A percentile compares a stretch with the other conserved stretches of the same genome.
Evolutionary conservation across 1,139 yeast species (phyloP).

Genomic region (Pichia norvegensis): DNA sequence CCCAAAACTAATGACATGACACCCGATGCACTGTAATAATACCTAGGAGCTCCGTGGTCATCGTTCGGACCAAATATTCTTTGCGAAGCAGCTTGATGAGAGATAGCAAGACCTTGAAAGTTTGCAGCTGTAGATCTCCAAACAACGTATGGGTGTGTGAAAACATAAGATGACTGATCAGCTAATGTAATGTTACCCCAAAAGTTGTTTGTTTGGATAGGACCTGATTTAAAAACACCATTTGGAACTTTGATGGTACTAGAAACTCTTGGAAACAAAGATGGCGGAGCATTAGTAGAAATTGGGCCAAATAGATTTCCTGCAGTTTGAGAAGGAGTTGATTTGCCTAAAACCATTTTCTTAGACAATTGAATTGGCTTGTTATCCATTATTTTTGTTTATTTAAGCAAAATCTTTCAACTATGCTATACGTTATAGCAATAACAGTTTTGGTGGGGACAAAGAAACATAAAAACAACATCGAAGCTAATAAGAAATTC

Average conservation of each 20-base stretch:
- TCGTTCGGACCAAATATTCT: conserved; percentile 60
- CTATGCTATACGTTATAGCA: not conserved
- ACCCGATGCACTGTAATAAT: conserved; percentile 29
- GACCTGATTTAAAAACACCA: conserved; percentile 31
- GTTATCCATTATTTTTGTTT: not conserved
- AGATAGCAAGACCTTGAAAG: conserved; percentile 53
- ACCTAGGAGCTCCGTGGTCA: conserved; percentile 25
- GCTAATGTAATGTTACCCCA: conserved; percentile 71
- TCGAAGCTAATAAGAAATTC: not conserved
- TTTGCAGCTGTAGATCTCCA: conserved; percentile 45
- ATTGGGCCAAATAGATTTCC: conserved; percentile 30
- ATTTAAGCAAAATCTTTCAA: not conserved
- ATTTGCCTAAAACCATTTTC: not conserved
- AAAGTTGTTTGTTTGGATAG: conserved; percentile 76
- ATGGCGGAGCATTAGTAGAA: conserved; percentile 38
- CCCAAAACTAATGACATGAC: conserved; percentile 27
- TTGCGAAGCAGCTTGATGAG: conserved; percentile 51
- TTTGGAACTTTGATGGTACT: conserved; percentile 43
- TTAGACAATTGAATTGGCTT: too few relatives aligned
- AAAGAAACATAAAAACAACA: too few relatives aligned
- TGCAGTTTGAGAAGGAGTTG: conserved; percentile 16
- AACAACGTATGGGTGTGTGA: conserved; percentile 79
- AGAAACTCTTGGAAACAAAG: conserved; percentile 36
- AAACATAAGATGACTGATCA: conserved; percentile 53
- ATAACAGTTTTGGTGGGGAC: not conserved